phyloP scores from a whole-genome alignment of 371 early-diverging fungal genomes.

The Mortierella sp. region DNA sequence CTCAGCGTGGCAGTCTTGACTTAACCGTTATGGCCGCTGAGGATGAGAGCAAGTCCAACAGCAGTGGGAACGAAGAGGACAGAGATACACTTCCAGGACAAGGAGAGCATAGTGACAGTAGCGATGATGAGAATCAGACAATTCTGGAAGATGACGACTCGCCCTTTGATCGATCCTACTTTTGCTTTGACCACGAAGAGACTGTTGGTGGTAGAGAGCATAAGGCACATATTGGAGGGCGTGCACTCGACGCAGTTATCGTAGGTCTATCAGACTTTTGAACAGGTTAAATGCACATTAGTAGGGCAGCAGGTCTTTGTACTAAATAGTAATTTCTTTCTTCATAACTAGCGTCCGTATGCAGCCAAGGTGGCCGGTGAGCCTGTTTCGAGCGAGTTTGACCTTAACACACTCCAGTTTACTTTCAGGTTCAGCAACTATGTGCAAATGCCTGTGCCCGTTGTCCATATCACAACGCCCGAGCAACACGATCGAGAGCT shows the following conservation, averaged over 20 bases:
- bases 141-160: constrained; percentile 21
- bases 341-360: constrained; percentile 72
- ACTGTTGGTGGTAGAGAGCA: constrained; percentile 55
- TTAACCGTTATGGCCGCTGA: too few species aligned
- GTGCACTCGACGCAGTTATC: constrained; percentile 83
- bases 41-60: too few species aligned
- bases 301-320: neutral
- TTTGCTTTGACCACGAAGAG: constrained; percentile 31
- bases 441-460: constrained; percentile 28
- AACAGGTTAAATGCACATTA: neutral
- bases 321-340: neutral
- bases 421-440: constrained; percentile 62
- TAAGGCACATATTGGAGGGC: constrained; percentile 75
- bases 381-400: constrained; percentile 69
- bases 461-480: constrained; percentile 23
- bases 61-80: neutral
- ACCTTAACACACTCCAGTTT: constrained; percentile 66
- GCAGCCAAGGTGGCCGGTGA: constrained; percentile 82
- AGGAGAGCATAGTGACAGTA: constrained; percentile 5
- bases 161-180: constrained; percentile 42
- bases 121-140: constrained; percentile 3
- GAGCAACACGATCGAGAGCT: constrained; percentile 1
- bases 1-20: neutral
- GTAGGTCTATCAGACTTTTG: constrained; percentile 47
- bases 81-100: constrained; percentile 9